Percentiles rank a stretch among this genome's conserved stretches.
These are phyloP conservation scores for Toxicodendron radicans DNA, from an alignment of 345 rosid genomes.

Conservation along the genomic window DNA sequence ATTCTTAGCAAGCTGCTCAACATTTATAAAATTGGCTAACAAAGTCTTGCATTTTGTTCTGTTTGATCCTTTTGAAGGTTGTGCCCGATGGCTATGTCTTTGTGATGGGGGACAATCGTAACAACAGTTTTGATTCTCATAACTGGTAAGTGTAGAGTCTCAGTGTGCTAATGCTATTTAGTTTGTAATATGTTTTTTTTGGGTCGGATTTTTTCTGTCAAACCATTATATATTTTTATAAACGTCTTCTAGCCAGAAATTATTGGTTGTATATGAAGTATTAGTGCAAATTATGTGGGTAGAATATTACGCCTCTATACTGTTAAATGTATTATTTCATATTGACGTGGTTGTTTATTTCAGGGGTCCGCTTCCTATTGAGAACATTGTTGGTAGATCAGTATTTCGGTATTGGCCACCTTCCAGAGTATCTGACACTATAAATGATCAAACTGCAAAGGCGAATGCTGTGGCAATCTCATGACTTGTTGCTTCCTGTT, in stretches of 20 bases:
- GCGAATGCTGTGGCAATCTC: constrained; percentile 43
- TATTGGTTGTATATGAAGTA: neutral
- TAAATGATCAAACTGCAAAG: constrained; percentile 33
- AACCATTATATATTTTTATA: neutral
- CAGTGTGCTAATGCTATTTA: neutral
- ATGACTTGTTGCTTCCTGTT: constrained; percentile 31
- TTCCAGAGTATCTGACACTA: constrained; percentile 59
- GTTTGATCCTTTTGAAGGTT: constrained; percentile 41
- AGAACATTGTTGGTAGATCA: constrained; percentile 68
- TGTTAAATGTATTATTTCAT: neutral
- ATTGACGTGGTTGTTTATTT: constrained; percentile 13
- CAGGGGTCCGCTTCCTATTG: constrained; percentile 86
- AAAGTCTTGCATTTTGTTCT: neutral
- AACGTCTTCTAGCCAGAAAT: neutral
- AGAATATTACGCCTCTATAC: neutral
- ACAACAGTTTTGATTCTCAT: constrained; percentile 89
- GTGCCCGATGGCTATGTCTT: constrained; percentile 86
- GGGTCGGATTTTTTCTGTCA: neutral
- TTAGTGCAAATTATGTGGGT: neutral
- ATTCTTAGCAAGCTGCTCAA: neutral
- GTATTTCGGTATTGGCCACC: constrained; percentile 84
- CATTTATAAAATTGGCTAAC: neutral
- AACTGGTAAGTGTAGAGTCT: constrained; percentile 56
- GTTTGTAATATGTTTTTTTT: neutral
- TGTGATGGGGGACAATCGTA: constrained; percentile 94